Conservation (phyloP, 441 rosid species). For the Capsella rubella region DNA sequence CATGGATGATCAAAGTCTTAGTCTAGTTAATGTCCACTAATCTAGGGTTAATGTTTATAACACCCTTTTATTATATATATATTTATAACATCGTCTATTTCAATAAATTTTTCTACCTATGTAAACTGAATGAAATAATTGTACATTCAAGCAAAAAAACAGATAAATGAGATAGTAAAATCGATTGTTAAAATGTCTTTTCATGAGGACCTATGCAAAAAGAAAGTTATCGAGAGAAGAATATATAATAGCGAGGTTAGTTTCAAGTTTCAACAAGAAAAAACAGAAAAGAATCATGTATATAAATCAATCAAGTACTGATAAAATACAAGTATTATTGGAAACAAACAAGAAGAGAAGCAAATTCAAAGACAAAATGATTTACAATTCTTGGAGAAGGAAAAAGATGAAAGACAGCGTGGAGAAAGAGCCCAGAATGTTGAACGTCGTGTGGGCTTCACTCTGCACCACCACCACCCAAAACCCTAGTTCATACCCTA, state of each 20-base stretch:
- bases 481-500: slow-evolving; percentile 46
- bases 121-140: neutral
- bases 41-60: too few species aligned
- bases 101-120: too few species aligned
- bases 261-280: slow-evolving; percentile 44
- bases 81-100: too few species aligned
- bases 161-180: neutral
- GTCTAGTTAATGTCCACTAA: too few species aligned
- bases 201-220: slow-evolving; percentile 33
- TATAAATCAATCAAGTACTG: slow-evolving; percentile 40
- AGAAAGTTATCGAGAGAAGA: slow-evolving; percentile 31
- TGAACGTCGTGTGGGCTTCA: slow-evolving; percentile 70
- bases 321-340: slow-evolving; percentile 42
- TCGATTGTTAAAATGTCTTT: slow-evolving; percentile 30
- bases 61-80: too few species aligned
- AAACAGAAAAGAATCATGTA: slow-evolving; percentile 42
- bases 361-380: slow-evolving; percentile 95
- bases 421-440: slow-evolving; percentile 47
- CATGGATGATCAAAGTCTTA: too few species aligned
- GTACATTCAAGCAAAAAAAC: neutral
- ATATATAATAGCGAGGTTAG: slow-evolving; percentile 31
- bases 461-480: slow-evolving; percentile 46
- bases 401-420: slow-evolving; percentile 58
- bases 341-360: slow-evolving; percentile 50
- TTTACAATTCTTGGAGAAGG: slow-evolving; percentile 80